These are phyloP conservation scores for Zygosaccharomyces siamensis DNA, from an alignment of 805 yeast genomes.

Conservation along the genomic window DNA sequence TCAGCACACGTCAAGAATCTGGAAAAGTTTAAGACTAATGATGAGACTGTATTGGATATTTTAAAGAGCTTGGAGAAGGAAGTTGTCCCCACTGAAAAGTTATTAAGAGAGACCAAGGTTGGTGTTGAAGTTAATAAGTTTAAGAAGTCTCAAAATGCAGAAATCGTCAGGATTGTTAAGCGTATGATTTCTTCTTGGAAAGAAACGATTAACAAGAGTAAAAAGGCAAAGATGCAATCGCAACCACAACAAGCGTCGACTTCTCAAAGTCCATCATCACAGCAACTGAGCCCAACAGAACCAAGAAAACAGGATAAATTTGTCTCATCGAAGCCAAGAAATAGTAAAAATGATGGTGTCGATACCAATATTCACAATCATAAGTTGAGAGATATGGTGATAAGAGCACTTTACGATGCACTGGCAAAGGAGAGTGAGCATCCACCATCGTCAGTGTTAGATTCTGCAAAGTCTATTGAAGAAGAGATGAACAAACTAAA, in stretches of 20 bases:
- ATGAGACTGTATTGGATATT: constrained; percentile 61
- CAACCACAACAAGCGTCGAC: constrained; percentile 8
- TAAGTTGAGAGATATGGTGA: constrained; percentile 75
- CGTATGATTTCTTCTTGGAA: constrained; percentile 85
- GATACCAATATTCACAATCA: constrained; percentile 65
- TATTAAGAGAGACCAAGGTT: constrained; percentile 87
- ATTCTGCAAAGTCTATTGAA: constrained; percentile 68
- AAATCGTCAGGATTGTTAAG: constrained; percentile 67
- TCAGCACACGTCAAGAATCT: constrained; percentile 61
- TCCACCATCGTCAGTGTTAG: constrained; percentile 57
- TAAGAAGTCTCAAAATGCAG: constrained; percentile 60
- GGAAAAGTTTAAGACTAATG: constrained; percentile 60
- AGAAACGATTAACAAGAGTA: constrained; percentile 73
- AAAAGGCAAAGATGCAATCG: constrained; percentile 30
- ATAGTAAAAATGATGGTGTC: constrained; percentile 75
- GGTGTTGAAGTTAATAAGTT: constrained; percentile 94
- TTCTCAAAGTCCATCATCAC: constrained; percentile 3
- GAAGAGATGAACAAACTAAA: constrained; percentile 59
- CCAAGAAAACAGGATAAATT: constrained; percentile 38
- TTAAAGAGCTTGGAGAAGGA: constrained; percentile 61
- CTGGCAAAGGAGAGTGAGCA: constrained; percentile 71
- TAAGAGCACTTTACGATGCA: constrained; percentile 82
- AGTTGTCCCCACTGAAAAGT: constrained; percentile 74
- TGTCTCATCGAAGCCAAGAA: constrained; percentile 57
- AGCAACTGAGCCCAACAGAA: constrained; percentile 7